A percentile compares a stretch with the other conserved stretches of the same genome.
These are phyloP conservation scores for Populus hybrid DNA, from an alignment of 441 rosid species.

Conservation along the genomic window DNA sequence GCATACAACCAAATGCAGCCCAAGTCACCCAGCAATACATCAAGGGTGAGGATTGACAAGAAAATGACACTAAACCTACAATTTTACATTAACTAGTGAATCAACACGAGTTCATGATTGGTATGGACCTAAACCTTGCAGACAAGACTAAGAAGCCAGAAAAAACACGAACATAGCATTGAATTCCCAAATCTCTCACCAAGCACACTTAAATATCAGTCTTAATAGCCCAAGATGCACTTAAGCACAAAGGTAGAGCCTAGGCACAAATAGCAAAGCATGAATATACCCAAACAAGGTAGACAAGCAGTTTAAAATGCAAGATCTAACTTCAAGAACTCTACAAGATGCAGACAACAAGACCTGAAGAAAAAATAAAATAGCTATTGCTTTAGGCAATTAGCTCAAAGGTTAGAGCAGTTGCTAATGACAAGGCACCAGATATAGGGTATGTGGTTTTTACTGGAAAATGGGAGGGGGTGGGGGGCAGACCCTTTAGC, in stretches of 20 bases:
- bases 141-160: neutral
- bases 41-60: slow-evolving; percentile 3
- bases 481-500: neutral
- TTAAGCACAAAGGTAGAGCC: neutral
- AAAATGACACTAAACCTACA: neutral
- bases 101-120: neutral
- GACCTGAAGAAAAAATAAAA: neutral
- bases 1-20: neutral
- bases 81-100: neutral
- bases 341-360: too few species aligned
- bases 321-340: neutral
- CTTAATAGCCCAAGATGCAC: neutral
- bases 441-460: neutral
- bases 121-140: neutral
- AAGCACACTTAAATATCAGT: neutral
- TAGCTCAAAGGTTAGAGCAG: neutral
- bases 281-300: slow-evolving; percentile 1
- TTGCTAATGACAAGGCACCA: neutral
- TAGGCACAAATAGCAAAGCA: neutral
- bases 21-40: neutral
- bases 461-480: neutral
- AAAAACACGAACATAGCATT: neutral
- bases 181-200: neutral
- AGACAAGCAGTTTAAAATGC: neutral
- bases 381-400: too few species aligned